Percentiles rank a stretch among this genome's conserved stretches.
Evolutionary conservation across 352 stramenopile genomes (phyloP).

Genomic region (Phytophthora podocarpi): DNA sequence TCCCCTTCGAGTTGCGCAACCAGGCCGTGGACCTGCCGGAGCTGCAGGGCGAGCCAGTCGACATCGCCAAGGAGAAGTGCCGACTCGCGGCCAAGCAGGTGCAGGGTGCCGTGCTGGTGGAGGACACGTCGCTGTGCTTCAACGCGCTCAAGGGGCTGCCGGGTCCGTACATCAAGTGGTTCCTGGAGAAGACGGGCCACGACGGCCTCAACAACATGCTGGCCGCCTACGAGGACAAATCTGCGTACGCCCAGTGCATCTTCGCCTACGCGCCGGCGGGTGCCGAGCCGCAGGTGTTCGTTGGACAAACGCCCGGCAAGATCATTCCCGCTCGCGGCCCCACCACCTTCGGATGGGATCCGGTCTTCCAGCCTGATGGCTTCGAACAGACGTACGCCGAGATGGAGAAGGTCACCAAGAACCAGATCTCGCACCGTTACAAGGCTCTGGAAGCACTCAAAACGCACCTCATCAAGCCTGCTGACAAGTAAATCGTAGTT

Average conservation of each 20-base stretch:
- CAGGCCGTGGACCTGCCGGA: conserved; percentile 96
- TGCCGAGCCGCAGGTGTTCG: conserved; percentile 92
- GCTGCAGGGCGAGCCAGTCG: conserved; percentile 95
- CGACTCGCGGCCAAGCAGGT: conserved; percentile 86
- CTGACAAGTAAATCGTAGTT: conserved; percentile 24
- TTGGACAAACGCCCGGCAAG: conserved; percentile 91
- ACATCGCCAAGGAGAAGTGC: conserved; percentile 97
- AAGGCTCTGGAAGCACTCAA: conserved; percentile 78
- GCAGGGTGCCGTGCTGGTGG: conserved; percentile 92
- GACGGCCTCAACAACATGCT: conserved; percentile 95
- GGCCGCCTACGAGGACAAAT: conserved; percentile 94
- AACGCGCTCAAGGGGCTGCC: conserved; percentile 94
- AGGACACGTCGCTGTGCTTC: conserved; percentile 98
- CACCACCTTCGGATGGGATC: conserved; percentile 92
- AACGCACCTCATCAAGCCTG: conserved; percentile 37
- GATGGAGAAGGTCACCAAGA: conserved; percentile 91
- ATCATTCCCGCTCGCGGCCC: conserved; percentile 92
- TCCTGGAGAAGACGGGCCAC: conserved; percentile 95
- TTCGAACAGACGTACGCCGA: conserved; percentile 89
- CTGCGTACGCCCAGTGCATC: conserved; percentile 96
- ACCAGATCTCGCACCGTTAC: conserved; percentile 91
- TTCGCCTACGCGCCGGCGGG: conserved; percentile 90
- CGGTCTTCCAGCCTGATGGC: conserved; percentile 89
- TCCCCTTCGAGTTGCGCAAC: conserved; percentile 93
- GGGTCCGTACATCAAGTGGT: conserved; percentile 99